These are phyloP conservation scores for Penicillium crustosum DNA, from an alignment of 2,329 filamentous ascomycete genomes.

Conservation along the genomic window DNA sequence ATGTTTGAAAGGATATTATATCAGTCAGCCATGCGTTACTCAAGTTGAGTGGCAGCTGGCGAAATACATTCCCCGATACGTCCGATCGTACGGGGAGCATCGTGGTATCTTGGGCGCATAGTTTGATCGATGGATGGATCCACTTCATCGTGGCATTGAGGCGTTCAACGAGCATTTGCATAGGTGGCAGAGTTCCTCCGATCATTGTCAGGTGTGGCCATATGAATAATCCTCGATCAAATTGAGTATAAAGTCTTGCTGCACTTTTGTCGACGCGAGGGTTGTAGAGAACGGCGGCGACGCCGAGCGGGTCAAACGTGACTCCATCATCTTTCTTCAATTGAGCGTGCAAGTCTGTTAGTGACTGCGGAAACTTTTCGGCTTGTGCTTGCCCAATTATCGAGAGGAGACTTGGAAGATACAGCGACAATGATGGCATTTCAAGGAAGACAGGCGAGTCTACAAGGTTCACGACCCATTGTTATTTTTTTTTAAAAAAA, in stretches of 20 bases:
- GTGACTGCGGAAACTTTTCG: background rate
- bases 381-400: background rate
- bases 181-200: constrained; percentile 31
- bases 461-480: background rate
- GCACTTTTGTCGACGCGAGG: constrained; percentile 33
- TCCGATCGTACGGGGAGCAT: constrained; percentile 31
- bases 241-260: constrained; percentile 32
- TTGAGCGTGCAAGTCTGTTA: background rate
- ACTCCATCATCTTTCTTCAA: constrained; percentile 13
- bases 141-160: constrained; percentile 26
- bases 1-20: constrained; percentile 28
- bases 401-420: background rate
- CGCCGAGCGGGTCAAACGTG: constrained; percentile 37
- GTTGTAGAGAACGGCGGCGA: constrained; percentile 34
- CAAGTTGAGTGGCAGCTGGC: constrained; percentile 32
- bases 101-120: constrained; percentile 31
- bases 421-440: background rate
- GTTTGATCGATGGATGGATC: constrained; percentile 29
- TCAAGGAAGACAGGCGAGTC: background rate
- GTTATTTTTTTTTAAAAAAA: background rate
- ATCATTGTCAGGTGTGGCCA: constrained; percentile 38
- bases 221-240: constrained; percentile 27
- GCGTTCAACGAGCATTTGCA: constrained; percentile 35
- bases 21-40: constrained; percentile 32
- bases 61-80: constrained; percentile 29